A percentile compares a stretch with the other conserved stretches of the same genome.
phyloP scores from a whole-genome alignment of 2,329 filamentous ascomycete species.

The Xylaria sp. region DNA sequence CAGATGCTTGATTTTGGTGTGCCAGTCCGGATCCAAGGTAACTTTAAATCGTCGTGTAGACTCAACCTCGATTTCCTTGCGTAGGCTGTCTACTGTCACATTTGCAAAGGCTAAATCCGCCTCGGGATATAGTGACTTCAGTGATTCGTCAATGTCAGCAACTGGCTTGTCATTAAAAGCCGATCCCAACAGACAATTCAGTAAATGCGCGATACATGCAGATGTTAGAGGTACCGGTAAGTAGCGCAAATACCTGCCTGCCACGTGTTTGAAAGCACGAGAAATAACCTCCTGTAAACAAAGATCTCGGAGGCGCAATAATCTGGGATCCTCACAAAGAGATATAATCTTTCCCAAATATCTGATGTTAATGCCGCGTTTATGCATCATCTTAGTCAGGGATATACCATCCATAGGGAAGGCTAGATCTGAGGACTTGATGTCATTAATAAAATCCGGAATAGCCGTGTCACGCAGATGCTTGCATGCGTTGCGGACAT shows the following conservation, averaged over 20 bases:
- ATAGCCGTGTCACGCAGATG: constrained; percentile 82
- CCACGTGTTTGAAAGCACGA: constrained; percentile 94
- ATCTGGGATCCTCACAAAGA: constrained; percentile 74
- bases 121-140: constrained; percentile 83
- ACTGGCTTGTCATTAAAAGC: constrained; percentile 80
- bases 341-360: constrained; percentile 89
- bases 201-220: constrained; percentile 82
- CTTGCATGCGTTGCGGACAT: constrained; percentile 85
- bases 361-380: constrained; percentile 95
- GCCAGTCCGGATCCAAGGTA: constrained; percentile 75
- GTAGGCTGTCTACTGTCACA: constrained; percentile 78
- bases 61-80: constrained; percentile 76
- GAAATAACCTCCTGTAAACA: constrained; percentile 92
- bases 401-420: constrained; percentile 99
- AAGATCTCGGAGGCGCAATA: constrained; percentile 81
- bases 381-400: constrained; percentile 87
- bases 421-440: constrained; percentile 91
- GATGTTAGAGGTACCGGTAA: constrained; percentile 84
- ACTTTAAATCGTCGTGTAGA: constrained; percentile 80
- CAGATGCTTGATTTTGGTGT: constrained; percentile 73
- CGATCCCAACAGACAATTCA: constrained; percentile 91
- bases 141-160: constrained; percentile 78
- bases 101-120: constrained; percentile 84
- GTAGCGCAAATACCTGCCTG: constrained; percentile 80
- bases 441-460: constrained; percentile 85